Conservation (phyloP, 441 rosid species). For the Melastoma candidum region DNA sequence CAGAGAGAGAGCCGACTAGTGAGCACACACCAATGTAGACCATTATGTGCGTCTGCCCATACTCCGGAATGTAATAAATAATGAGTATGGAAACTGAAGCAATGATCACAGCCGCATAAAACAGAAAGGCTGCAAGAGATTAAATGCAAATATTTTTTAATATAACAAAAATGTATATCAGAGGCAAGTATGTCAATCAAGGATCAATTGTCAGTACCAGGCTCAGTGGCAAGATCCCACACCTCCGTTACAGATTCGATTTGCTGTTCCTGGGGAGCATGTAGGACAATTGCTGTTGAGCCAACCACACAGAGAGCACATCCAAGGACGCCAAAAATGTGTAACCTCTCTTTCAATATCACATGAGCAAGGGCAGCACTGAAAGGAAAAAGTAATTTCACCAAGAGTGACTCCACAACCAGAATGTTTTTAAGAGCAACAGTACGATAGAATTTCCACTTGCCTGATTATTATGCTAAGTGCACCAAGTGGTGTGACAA, state of each 20-base stretch:
- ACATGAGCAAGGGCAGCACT: conserved; percentile 46
- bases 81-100: conserved; percentile 3
- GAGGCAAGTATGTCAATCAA: too few relatives aligned
- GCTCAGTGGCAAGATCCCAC: too few relatives aligned
- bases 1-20: too few relatives aligned
- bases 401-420: neutral
- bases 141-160: too few relatives aligned
- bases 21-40: too few relatives aligned
- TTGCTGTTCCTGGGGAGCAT: too few relatives aligned
- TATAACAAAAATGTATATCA: too few relatives aligned
- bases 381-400: conserved; percentile 13
- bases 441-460: conserved; percentile 10
- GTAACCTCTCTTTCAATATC: conserved; percentile 36
- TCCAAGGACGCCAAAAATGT: conserved; percentile 22
- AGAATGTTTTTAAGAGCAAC: neutral
- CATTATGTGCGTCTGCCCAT: too few relatives aligned
- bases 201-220: too few relatives aligned
- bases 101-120: neutral
- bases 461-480: conserved; percentile 50
- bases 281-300: too few relatives aligned
- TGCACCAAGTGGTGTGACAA: conserved; percentile 54
- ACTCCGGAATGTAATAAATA: conserved; percentile 1
- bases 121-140: neutral
- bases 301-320: too few relatives aligned
- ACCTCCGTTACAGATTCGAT: too few relatives aligned